phyloP scores from a whole-genome alignment of 108 stramenopile species.

The Skeletonema costatum region DNA sequence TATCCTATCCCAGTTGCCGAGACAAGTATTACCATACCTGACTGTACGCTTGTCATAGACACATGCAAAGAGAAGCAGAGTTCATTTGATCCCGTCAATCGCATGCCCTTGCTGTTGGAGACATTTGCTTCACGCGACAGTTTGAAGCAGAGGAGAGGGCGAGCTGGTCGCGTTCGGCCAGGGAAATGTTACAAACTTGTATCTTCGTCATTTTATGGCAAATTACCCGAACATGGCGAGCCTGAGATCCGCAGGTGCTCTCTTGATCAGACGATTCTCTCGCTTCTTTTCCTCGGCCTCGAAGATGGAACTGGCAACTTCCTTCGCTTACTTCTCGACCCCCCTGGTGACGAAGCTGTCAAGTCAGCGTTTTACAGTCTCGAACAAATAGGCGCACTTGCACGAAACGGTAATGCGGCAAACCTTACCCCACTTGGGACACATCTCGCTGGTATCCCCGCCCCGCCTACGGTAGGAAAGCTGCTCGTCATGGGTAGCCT shows the following conservation, averaged over 20 bases:
- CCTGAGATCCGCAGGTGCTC: slow-evolving; percentile 84
- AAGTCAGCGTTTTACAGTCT: slow-evolving; percentile 66
- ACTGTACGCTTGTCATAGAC: slow-evolving; percentile 88
- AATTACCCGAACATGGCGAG: slow-evolving; percentile 68
- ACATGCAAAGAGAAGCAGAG: slow-evolving; percentile 85
- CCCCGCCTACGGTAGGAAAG: slow-evolving; percentile 83
- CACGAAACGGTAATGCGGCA: slow-evolving; percentile 18
- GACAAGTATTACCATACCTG: slow-evolving; percentile 92
- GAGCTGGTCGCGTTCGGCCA: slow-evolving; percentile 82
- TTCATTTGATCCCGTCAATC: slow-evolving; percentile 83
- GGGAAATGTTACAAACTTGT: slow-evolving; percentile 91
- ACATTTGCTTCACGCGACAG: slow-evolving; percentile 79
- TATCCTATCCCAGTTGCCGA: slow-evolving; percentile 33
- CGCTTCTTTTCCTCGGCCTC: slow-evolving; percentile 79
- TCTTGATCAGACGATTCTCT: slow-evolving; percentile 82
- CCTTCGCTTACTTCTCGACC: slow-evolving; percentile 64
- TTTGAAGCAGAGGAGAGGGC: slow-evolving; percentile 77
- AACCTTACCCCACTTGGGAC: slow-evolving; percentile 75
- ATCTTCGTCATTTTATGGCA: slow-evolving; percentile 50
- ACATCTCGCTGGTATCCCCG: slow-evolving; percentile 86
- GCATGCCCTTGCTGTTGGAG: slow-evolving; percentile 87
- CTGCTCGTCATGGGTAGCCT: slow-evolving; percentile 80
- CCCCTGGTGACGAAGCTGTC: slow-evolving; percentile 65
- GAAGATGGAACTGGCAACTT: slow-evolving; percentile 74
- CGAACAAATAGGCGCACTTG: slow-evolving; percentile 61